Evolutionary conservation across 129 eudicot species (phyloP).

Genomic region (Chrysanthemum makinoi): DNA sequence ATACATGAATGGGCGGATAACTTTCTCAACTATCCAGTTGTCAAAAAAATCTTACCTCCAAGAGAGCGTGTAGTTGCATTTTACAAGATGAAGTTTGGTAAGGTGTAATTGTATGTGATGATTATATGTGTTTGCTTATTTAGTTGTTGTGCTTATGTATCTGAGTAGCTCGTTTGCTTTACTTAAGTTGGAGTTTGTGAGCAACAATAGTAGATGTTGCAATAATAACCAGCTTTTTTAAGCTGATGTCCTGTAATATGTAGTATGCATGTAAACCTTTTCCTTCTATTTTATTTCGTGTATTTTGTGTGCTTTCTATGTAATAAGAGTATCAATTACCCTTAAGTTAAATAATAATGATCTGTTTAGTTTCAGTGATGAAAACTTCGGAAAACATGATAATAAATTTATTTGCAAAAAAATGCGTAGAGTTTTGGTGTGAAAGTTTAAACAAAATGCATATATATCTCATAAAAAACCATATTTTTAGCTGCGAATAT

Average conservation of each 20-base stretch:
- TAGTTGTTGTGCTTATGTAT: not conserved
- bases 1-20: slow-evolving; percentile 34
- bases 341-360: no score
- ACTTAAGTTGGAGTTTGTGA: not conserved
- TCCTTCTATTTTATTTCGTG: no score
- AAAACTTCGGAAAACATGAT: no score
- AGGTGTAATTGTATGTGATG: not conserved
- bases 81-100: slow-evolving; percentile 22
- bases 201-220: not conserved
- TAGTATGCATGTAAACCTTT: not conserved
- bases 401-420: no score
- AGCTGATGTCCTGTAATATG: not conserved
- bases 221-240: not conserved
- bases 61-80: slow-evolving; percentile 19
- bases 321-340: no score
- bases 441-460: no score
- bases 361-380: no score
- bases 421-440: no score
- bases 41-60: slow-evolving; percentile 41
- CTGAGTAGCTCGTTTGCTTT: not conserved
- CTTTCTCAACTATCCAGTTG: slow-evolving; percentile 18
- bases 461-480: no score
- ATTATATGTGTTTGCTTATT: not conserved
- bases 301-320: no score
- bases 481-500: no score